Evolutionary conservation across 257 asterid genomes (phyloP).

Genomic region (Solanum chiquidenum): DNA sequence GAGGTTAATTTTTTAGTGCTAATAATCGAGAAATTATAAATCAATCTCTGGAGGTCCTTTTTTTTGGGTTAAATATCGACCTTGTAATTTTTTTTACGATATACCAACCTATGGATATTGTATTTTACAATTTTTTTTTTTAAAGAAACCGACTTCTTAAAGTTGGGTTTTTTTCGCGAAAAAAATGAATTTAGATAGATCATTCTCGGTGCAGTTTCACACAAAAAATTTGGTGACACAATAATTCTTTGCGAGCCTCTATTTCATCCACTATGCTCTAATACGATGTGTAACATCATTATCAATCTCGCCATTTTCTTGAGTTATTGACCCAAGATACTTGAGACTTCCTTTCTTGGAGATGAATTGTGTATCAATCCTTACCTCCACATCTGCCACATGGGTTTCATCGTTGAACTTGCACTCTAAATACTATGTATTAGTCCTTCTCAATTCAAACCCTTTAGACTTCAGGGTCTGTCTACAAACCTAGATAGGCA

Average conservation of each 20-base stretch:
- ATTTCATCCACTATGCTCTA: too few relatives aligned
- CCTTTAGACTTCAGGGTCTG: too few relatives aligned
- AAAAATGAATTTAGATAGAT: not conserved
- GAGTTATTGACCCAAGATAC: not conserved
- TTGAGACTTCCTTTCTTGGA: not conserved
- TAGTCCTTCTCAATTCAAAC: not conserved
- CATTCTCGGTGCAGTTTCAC: too few relatives aligned
- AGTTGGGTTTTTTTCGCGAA: not conserved
- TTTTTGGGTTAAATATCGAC: not conserved
- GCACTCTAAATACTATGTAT: not conserved
- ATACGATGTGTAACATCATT: not conserved
- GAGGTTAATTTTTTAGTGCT: not conserved
- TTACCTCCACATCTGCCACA: not conserved
- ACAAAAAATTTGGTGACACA: not conserved
- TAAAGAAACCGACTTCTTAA: not conserved
- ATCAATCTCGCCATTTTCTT: too few relatives aligned
- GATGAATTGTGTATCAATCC: not conserved
- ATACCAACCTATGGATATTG: not conserved
- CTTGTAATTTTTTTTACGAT: not conserved
- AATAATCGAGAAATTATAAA: not conserved
- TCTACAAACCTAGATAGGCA: accelerated
- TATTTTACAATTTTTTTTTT: too few relatives aligned
- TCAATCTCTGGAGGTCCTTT: not conserved
- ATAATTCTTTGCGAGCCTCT: too few relatives aligned
- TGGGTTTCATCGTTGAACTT: too few relatives aligned